Evolutionary conservation across 768 basidiomycete genomes (phyloP).

Genomic region (Lentinula raphanica): DNA sequence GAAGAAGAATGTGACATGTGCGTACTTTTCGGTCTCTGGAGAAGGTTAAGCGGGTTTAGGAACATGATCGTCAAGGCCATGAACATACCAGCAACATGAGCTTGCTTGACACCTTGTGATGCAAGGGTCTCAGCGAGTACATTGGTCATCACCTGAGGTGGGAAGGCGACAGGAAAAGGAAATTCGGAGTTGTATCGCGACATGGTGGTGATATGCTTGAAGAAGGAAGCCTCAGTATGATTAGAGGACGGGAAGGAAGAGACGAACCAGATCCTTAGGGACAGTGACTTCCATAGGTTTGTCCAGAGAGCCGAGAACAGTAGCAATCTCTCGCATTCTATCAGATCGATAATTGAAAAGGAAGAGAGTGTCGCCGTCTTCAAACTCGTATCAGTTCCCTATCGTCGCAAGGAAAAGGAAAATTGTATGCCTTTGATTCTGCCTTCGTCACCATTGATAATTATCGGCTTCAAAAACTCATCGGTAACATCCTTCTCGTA

Average conservation of each 20-base stretch:
- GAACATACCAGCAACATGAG: constrained; percentile 73
- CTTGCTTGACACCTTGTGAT: constrained; percentile 75
- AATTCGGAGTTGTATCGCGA: constrained; percentile 89
- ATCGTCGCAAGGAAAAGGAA: neutral
- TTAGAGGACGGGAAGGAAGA: no score
- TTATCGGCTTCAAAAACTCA: constrained; percentile 94
- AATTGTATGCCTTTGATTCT: constrained; percentile 68
- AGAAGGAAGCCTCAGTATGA: neutral
- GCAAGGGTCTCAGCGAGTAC: constrained; percentile 91
- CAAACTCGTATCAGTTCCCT: neutral
- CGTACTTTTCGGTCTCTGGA: constrained; percentile 93
- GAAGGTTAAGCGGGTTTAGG: neutral
- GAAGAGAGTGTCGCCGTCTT: constrained; percentile 86
- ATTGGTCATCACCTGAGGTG: constrained; percentile 91
- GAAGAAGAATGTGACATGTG: constrained; percentile 98
- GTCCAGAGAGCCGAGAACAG: constrained; percentile 74
- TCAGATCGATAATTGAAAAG: constrained; percentile 98
- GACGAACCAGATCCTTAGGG: constrained; percentile 72
- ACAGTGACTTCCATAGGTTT: constrained; percentile 81
- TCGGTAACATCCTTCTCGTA: constrained; percentile 88
- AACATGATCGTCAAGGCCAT: neutral
- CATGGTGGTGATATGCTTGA: constrained; percentile 91
- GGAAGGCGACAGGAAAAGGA: constrained; percentile 86
- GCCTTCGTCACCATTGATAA: constrained; percentile 73
- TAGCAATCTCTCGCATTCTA: constrained; percentile 88